Percentiles rank a stretch among this genome's conserved stretches.
Evolutionary conservation across 108 stramenopile genomes (phyloP).

Genomic region (Seminavis robusta): DNA sequence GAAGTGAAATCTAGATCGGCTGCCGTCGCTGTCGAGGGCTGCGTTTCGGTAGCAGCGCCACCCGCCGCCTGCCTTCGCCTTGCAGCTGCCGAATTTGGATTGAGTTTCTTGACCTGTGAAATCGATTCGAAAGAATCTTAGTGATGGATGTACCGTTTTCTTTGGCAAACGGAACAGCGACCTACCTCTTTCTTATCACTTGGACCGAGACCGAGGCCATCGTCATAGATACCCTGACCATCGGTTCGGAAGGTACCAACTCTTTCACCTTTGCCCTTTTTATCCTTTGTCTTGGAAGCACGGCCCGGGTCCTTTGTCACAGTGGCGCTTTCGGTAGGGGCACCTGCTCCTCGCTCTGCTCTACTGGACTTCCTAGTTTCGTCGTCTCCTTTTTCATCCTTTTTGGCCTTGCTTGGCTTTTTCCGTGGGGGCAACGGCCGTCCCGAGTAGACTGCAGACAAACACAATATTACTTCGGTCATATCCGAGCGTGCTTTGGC

Average conservation of each 20-base stretch:
- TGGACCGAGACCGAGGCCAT: neutral
- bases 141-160: neutral
- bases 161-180: no score
- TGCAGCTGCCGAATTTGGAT: conserved; percentile 81
- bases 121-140: neutral
- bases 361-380: neutral
- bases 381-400: conserved; percentile 30
- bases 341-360: neutral
- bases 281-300: conserved; percentile 15
- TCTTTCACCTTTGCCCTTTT: conserved; percentile 17
- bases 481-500: conserved; percentile 78
- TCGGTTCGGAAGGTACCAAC: conserved; percentile 74
- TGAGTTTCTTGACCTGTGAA: conserved; percentile 70
- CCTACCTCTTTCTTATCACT: conserved; percentile 24
- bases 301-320: no score
- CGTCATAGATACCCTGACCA: conserved; percentile 64
- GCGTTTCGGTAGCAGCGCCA: neutral
- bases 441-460: conserved; percentile 75
- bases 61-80: conserved; percentile 54
- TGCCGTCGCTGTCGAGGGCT: neutral
- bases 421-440: conserved; percentile 72
- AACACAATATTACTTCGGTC: conserved; percentile 83
- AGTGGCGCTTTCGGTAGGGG: no score
- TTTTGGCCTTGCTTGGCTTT: conserved; percentile 19
- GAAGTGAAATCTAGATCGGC: conserved; percentile 12